Evolutionary conservation across 164 flowering plant genomes (phyloP).

Genomic region (Dillenia suffruticosa): DNA sequence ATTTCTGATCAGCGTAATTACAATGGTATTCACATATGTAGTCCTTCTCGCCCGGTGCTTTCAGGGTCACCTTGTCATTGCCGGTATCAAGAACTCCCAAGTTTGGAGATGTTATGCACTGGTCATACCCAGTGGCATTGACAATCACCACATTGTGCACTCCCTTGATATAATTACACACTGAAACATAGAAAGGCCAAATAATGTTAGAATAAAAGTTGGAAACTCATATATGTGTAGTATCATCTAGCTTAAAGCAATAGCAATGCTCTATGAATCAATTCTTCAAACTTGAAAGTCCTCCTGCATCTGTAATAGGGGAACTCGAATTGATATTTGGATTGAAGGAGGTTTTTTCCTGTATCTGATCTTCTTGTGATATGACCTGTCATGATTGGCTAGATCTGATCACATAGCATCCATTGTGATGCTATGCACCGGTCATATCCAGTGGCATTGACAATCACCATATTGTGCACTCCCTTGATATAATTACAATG

Average conservation of each 20-base stretch:
- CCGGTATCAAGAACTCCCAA: neutral
- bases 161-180: neutral
- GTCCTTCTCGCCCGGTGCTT: neutral
- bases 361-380: no score
- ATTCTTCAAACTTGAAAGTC: no score
- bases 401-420: no score
- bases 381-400: no score
- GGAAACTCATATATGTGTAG: no score
- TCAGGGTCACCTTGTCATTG: neutral
- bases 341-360: no score
- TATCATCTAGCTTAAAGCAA: no score
- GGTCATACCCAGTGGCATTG: neutral
- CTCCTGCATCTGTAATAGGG: no score
- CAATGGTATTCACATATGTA: constrained; percentile 4
- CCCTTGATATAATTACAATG: neutral
- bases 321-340: no score
- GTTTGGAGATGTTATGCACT: constrained; percentile 2
- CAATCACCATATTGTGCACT: neutral
- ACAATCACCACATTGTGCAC: neutral
- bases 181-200: neutral
- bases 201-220: no score
- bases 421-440: neutral
- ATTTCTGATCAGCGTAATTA: constrained; percentile 1
- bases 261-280: no score
- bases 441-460: constrained; percentile 1